A percentile compares a stretch with the other conserved stretches of the same genome.
phyloP scores from a whole-genome alignment of 2,329 filamentous ascomycete species.

The Neofusicoccum laricinum region DNA sequence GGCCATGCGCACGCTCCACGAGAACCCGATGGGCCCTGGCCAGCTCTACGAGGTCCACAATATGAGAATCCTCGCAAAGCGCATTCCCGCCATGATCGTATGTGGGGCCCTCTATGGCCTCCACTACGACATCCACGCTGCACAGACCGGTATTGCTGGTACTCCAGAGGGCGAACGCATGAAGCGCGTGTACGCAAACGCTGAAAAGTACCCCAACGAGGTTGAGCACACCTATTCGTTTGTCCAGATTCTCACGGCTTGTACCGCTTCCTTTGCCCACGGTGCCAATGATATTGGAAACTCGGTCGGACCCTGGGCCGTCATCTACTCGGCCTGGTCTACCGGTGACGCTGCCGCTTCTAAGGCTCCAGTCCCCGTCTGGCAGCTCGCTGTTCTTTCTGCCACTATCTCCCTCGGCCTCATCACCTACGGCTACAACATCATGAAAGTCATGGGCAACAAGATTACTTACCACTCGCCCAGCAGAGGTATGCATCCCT shows the following conservation, averaged over 20 bases:
- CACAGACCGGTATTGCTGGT: slow-evolving; percentile 66
- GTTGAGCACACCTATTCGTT: slow-evolving; percentile 45
- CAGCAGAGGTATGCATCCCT: slow-evolving; percentile 37
- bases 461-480: slow-evolving; percentile 71
- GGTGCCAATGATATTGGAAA: slow-evolving; percentile 65
- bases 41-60: slow-evolving; percentile 73
- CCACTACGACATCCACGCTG: slow-evolving; percentile 79
- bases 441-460: slow-evolving; percentile 85
- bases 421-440: slow-evolving; percentile 76
- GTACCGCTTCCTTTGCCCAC: slow-evolving; percentile 51
- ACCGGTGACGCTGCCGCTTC: slow-evolving; percentile 62
- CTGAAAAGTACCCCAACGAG: slow-evolving; percentile 37
- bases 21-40: slow-evolving; percentile 70
- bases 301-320: slow-evolving; percentile 37
- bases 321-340: slow-evolving; percentile 36
- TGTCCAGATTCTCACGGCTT: slow-evolving; percentile 50
- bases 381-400: slow-evolving; percentile 72
- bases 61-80: slow-evolving; percentile 60
- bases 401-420: slow-evolving; percentile 62
- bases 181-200: slow-evolving; percentile 60
- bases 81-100: slow-evolving; percentile 66
- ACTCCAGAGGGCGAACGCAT: slow-evolving; percentile 73
- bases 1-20: slow-evolving; percentile 74
- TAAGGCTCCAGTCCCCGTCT: slow-evolving; percentile 67
- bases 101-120: slow-evolving; percentile 67